Base-by-base conservation (phyloP, 192 early-diverging fungal genomes). In the Podila epicladia region DNA sequence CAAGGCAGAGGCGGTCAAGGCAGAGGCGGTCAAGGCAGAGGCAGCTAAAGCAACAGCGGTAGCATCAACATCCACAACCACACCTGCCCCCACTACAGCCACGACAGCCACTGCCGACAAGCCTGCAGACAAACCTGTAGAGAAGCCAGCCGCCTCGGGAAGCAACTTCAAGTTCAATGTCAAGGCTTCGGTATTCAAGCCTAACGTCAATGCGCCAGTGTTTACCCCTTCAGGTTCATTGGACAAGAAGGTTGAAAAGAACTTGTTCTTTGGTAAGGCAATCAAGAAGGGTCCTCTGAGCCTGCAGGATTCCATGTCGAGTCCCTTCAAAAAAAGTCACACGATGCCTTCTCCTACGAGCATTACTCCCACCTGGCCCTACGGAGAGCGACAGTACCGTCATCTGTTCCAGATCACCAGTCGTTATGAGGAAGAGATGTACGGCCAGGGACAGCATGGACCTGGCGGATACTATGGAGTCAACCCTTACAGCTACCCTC, bases 141-240 rank as follows among this genome's bases (percentile, higher is more conserved):
- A 41, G 49, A 64, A 66, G 6, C 51, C 45, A 13, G 31, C 59
- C 17, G 29, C 53, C 8, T 58, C 73, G 8, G 66, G 48, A 6
- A 58, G 68, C 22, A 65, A 77, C 12, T 92, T 92, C 66, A 93
- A 93, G 57, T 87, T 94, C 55, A 94, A 93, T 72, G 77, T 87
- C 59, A 93, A 93, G 73, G 93, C 92, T 5, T 88, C 89, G 0
- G 90, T 89, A 28, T 95, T 93, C 82, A 95, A 93, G 74, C 93
- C 93, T 29, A 95, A 91, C 61, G 90, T 88, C 32, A 70, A 87
- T 20, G 93, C 93, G 1, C 65, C 89, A 24, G 83, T 87, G 13
- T 94, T 95, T 83, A 89, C 91, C 41, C 93, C 93, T 33, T 92
- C 89, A 58, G 73, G 77, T 31, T 58, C 35, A 41, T 69, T 67